A percentile compares a stretch with the other conserved stretches of the same genome.
These are phyloP conservation scores for Mycena amicta DNA, from an alignment of 768 basidiomycete genomes.

Conservation along the genomic window DNA sequence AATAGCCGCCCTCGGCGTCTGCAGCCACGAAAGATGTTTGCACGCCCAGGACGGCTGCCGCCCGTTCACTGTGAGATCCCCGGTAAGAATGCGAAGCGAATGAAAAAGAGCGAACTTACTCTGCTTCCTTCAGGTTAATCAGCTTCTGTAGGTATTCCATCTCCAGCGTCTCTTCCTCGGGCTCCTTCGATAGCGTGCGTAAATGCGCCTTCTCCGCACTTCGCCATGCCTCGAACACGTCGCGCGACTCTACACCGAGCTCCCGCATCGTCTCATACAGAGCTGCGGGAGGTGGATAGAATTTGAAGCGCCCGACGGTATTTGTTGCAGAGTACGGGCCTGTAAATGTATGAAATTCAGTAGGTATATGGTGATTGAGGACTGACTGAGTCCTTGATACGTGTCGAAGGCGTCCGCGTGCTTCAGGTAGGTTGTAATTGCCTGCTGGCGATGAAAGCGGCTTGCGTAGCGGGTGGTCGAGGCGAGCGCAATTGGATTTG, in stretches of 20 bases:
- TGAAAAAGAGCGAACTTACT: too few relatives aligned
- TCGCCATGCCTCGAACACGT: background rate
- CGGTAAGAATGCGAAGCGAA: too few relatives aligned
- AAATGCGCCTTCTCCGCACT: background rate
- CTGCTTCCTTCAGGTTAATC: background rate
- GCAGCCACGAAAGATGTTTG: too few relatives aligned
- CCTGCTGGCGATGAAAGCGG: conserved; percentile 14
- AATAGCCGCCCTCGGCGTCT: too few relatives aligned
- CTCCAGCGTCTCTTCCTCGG: conserved; percentile 1
- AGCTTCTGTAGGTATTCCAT: conserved; percentile 11
- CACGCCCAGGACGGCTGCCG: too few relatives aligned
- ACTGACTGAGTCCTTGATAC: conserved; percentile 7
- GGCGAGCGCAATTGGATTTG: conserved; percentile 8
- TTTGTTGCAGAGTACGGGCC: background rate
- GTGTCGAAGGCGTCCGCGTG: conserved; percentile 2
- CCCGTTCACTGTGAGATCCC: too few relatives aligned
- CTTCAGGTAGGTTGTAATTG: background rate
- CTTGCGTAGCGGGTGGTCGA: conserved; percentile 2
- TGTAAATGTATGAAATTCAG: background rate
- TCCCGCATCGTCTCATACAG: background rate
- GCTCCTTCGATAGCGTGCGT: conserved; percentile 4
- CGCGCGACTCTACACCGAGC: background rate
- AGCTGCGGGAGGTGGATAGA: background rate
- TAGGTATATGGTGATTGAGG: background rate
- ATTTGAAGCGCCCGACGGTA: background rate